Evolutionary conservation across 2,329 filamentous ascomycete genomes (phyloP), one percentile per base, ranked within the genome.

Genomic region (Ilyonectria sp.): DNA sequence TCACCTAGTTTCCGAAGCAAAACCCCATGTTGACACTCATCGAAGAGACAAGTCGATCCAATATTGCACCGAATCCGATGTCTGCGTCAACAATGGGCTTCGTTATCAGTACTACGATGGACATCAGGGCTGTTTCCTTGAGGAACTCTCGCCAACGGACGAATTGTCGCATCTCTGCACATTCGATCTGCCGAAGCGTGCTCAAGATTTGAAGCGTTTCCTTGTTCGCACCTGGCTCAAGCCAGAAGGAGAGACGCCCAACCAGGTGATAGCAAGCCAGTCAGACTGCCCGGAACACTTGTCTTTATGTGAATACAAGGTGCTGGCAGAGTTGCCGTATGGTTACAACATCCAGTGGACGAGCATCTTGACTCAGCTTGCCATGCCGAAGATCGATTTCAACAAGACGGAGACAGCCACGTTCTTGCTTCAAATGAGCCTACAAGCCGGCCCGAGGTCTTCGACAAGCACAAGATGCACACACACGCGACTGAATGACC

Each of bases 301-400:
- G 62, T 81, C 84, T 0, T 65, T 89, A 0, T 83, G 85, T 0
- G 88, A 92, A 60, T 91, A 84, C 73, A 86, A 87, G 57, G 80
- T 83, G 2, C 10, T 76, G 6, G 53, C 58, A 26, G 35, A 31
- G 1, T 19, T 77, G 0, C 70, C 66, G 0, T 70, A 63, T 1
- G 74, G 76, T 1, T 56, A 70, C 23, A 46, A 53, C 0, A 63
- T 72, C 1, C 64, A 68, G 35, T 77, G 74, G 76, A 62, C 69
- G 44, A 75, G 62, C 15, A 69, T 75, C 1, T 46, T 77, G 2
- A 65, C 40, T 0, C 73, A 77, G 17, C 68, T 77, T 1, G 67
- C 70, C 1, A 74, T 70, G 65, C 74, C 71, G 0, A 60, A 50
- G 0, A 43, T 77, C 9, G 73, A 77, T 33, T 75, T 75, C 33